Conservation (phyloP, 169 alveolate genomes). For the Plasmodium inui region DNA sequence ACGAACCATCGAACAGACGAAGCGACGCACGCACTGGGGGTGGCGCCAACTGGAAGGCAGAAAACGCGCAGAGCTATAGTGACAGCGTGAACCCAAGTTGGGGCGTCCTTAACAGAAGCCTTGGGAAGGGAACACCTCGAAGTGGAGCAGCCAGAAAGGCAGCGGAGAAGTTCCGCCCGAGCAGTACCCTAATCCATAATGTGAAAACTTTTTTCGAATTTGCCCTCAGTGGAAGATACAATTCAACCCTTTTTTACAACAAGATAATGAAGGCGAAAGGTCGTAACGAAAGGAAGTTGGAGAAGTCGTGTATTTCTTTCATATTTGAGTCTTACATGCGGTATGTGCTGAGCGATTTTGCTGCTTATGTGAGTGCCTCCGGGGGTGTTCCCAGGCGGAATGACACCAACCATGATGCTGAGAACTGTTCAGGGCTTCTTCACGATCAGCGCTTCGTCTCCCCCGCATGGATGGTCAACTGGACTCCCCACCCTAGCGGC, state of each 20-base stretch:
- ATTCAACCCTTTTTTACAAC: not conserved
- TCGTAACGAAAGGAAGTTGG: slow-evolving; percentile 11
- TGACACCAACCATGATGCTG: not conserved
- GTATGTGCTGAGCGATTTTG: slow-evolving; percentile 3
- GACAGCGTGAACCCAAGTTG: slow-evolving; percentile 10
- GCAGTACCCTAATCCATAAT: slow-evolving; percentile 15
- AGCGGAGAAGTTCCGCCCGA: not conserved
- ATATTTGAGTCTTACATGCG: slow-evolving; percentile 22
- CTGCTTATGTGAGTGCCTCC: not conserved
- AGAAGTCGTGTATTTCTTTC: not conserved
- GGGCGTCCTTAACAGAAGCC: not conserved
- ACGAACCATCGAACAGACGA: not conserved
- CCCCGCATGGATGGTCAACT: not conserved
- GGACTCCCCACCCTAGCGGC: not conserved
- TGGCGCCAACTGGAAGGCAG: not conserved
- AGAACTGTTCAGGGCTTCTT: not conserved
- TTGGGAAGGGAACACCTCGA: not conserved
- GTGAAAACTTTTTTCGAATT: slow-evolving; percentile 28
- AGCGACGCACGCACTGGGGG: not conserved
- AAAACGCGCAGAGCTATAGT: slow-evolving; percentile 4
- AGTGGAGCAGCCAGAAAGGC: not conserved
- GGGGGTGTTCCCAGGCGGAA: not conserved
- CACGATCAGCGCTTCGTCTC: not conserved
- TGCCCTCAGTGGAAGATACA: slow-evolving; percentile 1
- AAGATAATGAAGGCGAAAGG: slow-evolving; percentile 10